These are phyloP conservation scores for Ophiostoma quercus DNA, from an alignment of 2,329 filamentous ascomycete genomes.

Conservation along the genomic window DNA sequence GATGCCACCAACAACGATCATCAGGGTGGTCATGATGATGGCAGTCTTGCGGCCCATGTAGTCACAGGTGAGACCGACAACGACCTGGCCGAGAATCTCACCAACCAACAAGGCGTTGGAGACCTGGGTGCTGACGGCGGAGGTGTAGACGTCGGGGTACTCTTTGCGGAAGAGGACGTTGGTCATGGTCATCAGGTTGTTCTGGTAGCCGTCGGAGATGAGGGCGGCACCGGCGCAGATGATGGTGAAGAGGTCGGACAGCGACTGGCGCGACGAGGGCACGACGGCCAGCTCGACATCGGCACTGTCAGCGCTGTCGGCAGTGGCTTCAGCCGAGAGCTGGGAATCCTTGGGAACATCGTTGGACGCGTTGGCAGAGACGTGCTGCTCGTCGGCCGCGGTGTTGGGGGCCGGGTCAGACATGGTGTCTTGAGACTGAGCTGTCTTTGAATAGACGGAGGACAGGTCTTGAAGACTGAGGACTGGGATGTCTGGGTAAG, in stretches of 20 bases:
- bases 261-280: neutral
- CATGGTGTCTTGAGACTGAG: neutral
- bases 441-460: neutral
- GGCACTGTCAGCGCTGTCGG: neutral
- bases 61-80: slow-evolving; percentile 49
- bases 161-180: slow-evolving; percentile 32
- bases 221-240: slow-evolving; percentile 30
- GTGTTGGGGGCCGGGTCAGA: neutral
- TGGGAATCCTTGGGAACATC: neutral
- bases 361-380: neutral
- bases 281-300: neutral
- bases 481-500: neutral
- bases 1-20: slow-evolving; percentile 42
- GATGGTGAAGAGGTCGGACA: slow-evolving; percentile 12
- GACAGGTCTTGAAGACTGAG: neutral
- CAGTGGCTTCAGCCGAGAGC: neutral
- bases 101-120: slow-evolving; percentile 53
- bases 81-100: slow-evolving; percentile 51
- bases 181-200: slow-evolving; percentile 36
- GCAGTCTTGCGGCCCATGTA: slow-evolving; percentile 46
- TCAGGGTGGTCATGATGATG: slow-evolving; percentile 43
- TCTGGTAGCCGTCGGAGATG: slow-evolving; percentile 35
- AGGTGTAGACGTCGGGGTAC: slow-evolving; percentile 35
- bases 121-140: slow-evolving; percentile 38
- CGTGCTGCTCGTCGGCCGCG: neutral